These are phyloP conservation scores for Entophlyctis luteolus DNA, from an alignment of 192 early-diverging fungal species.

Conservation along the genomic window DNA sequence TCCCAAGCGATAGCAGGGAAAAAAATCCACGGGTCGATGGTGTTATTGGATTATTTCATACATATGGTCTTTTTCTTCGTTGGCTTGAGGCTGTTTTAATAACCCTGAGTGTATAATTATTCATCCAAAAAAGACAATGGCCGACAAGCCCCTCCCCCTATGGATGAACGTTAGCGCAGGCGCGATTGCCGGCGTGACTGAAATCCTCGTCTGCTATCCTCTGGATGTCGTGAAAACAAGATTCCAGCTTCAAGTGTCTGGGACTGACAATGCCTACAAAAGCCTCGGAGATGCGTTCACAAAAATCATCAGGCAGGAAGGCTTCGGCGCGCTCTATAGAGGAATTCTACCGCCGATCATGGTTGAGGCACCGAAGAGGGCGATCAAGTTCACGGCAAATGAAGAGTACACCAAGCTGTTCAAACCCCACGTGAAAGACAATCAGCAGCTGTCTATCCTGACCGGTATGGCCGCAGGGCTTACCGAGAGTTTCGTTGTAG, in stretches of 20 bases:
- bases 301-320: conserved; percentile 68
- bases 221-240: conserved; percentile 95
- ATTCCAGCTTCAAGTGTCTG: conserved; percentile 72
- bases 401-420: conserved; percentile 54
- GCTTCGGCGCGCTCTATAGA: conserved; percentile 69
- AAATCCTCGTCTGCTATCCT: conserved; percentile 93
- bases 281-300: conserved; percentile 64
- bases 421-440: conserved; percentile 58
- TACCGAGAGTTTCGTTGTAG: conserved; percentile 89
- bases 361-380: conserved; percentile 95
- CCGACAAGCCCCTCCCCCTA: conserved; percentile 25
- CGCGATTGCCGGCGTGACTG: conserved; percentile 62
- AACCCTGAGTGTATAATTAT: too few relatives aligned
- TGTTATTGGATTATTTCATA: too few relatives aligned
- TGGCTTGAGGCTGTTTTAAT: too few relatives aligned
- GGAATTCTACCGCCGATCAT: conserved; percentile 96
- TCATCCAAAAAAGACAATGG: too few relatives aligned
- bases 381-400: conserved; percentile 93
- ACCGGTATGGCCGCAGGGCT: conserved; percentile 87
- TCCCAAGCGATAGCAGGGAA: too few relatives aligned
- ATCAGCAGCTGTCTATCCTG: conserved; percentile 71
- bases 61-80: too few relatives aligned
- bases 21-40: too few relatives aligned
- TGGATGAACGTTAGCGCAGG: conserved; percentile 35
- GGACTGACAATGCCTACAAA: conserved; percentile 52